Conservation (phyloP, 495 filamentous ascomycete species). For the Annulohypoxylon stygium region DNA sequence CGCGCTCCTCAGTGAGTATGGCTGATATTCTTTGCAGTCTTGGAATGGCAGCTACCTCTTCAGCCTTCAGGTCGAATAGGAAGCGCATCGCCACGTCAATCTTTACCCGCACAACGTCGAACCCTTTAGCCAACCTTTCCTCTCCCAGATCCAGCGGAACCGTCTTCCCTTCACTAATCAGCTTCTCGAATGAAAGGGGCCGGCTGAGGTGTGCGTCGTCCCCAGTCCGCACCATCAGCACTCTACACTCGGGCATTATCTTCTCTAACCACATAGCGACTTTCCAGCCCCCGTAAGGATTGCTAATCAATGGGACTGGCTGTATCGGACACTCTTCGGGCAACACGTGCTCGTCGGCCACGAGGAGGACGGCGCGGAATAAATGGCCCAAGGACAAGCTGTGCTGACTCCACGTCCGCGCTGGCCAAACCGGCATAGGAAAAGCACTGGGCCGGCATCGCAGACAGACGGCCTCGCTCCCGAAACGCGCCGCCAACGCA, state of each 20-base stretch:
- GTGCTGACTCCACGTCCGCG: conserved; percentile 41
- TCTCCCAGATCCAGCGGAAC: conserved; percentile 32
- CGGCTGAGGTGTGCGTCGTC: conserved; percentile 44
- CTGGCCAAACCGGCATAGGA: conserved; percentile 24
- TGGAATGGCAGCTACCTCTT: conserved; percentile 38
- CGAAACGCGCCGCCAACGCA: conserved; percentile 24
- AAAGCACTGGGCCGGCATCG: conserved; percentile 10
- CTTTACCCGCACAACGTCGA: conserved; percentile 42
- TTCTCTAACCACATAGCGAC: conserved; percentile 36
- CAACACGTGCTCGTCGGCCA: conserved; percentile 42
- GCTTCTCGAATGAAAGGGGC: conserved; percentile 42
- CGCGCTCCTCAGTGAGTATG: conserved; percentile 40
- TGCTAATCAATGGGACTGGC: conserved; percentile 25
- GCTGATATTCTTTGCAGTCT: conserved; percentile 32
- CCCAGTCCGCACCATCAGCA: conserved; percentile 46
- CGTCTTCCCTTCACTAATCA: conserved; percentile 26
- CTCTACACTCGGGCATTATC: conserved; percentile 42
- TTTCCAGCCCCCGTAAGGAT: conserved; percentile 17
- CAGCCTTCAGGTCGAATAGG: conserved; percentile 39
- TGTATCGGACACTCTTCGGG: conserved; percentile 37
- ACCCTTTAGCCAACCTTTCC: conserved; percentile 31
- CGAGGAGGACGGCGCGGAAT: conserved; percentile 40
- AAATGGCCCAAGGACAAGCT: conserved; percentile 40
- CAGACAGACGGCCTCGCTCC: conserved; percentile 16
- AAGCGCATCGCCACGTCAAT: conserved; percentile 43